Percentiles rank a stretch among this genome's conserved stretches.
Evolutionary conservation across 257 asterid genomes (phyloP).

Genomic region (Fraxinus anomala): DNA sequence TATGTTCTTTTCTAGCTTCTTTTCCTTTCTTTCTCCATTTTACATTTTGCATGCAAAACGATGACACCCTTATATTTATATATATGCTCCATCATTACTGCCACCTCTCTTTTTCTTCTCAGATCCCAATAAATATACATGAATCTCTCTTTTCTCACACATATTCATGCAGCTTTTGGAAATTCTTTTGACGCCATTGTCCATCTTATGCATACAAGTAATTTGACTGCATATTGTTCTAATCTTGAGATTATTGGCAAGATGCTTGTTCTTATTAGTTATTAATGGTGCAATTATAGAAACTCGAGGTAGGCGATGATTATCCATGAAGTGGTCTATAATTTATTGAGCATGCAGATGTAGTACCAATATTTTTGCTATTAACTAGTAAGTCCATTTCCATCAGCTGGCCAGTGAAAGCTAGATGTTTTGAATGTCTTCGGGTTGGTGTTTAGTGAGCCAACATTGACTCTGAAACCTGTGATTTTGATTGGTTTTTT

Average conservation of each 20-base stretch:
- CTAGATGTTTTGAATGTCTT: no score
- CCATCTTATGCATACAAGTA: background rate
- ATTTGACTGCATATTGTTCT: background rate
- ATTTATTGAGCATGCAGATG: no score
- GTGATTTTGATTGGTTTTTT: no score
- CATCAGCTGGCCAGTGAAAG: no score
- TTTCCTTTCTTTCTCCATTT: conserved; percentile 23
- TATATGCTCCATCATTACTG: conserved; percentile 30
- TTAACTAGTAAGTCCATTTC: no score
- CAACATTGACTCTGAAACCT: no score
- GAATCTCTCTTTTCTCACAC: conserved; percentile 17
- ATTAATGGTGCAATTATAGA: background rate
- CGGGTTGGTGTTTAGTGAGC: no score
- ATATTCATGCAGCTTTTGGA: conserved; percentile 19
- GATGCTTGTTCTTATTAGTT: background rate
- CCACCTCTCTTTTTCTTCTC: conserved; percentile 34
- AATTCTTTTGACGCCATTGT: conserved; percentile 18
- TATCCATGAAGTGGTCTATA: background rate
- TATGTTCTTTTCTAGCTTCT: conserved; percentile 13
- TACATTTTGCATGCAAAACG: conserved; percentile 32
- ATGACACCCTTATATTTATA: background rate
- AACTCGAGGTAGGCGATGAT: background rate
- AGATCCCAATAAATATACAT: conserved; percentile 41
- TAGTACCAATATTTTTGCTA: no score
- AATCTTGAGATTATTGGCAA: background rate